Evolutionary conservation across 176 grass and related monocot genomes (phyloP), one percentile per base, ranked within the genome.

Genomic region (Cocos nucifera): DNA sequence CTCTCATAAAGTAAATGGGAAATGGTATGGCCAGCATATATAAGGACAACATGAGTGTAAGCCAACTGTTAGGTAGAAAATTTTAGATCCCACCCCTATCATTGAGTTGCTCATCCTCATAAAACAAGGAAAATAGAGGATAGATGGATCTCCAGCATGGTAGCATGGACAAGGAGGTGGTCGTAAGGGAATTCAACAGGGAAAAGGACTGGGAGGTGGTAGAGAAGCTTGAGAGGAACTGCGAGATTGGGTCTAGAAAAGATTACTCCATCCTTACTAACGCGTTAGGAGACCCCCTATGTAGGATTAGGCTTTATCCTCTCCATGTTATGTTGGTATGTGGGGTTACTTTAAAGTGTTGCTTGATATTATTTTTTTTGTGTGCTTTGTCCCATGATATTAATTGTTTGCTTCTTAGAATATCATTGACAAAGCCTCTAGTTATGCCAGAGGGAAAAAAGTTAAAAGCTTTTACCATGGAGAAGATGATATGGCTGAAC

Each of bases 281-380:
- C 58, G 62, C 54, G 69, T 39, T 72, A 58, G 69, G 69, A 62
- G 69, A 72, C 12, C 69, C 69, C 25, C n/a, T 72, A 19, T 72
- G 69, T 52, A 62, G 69, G 50, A 54, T 72, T 29, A 72, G 26
- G 58, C 69, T 72, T 51, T 62, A 53, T 51, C 69, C 26, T 24
- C 69, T 72, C 58, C 69, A 72, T 72, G 24, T 72, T 28, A 72
- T 72, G 58, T 17, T 72, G 69, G 69, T 72, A 72, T 12, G 50
- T 54, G 27, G 12, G 18, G 28, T 56, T 44, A 12, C 35, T 44
- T 44, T 22, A 7, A 56, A 20, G 19, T 7, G 54, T 56, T 56
- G 54, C 12, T 56, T 22, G 19, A 56, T 9, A 2, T 21, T 56
- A 56, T 22, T 8, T 55, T 27, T 6, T 30, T 30, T 30, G 12